Base-by-base conservation (phyloP, 2,329 filamentous ascomycete species). In the Colletotrichum orchidophilum region DNA sequence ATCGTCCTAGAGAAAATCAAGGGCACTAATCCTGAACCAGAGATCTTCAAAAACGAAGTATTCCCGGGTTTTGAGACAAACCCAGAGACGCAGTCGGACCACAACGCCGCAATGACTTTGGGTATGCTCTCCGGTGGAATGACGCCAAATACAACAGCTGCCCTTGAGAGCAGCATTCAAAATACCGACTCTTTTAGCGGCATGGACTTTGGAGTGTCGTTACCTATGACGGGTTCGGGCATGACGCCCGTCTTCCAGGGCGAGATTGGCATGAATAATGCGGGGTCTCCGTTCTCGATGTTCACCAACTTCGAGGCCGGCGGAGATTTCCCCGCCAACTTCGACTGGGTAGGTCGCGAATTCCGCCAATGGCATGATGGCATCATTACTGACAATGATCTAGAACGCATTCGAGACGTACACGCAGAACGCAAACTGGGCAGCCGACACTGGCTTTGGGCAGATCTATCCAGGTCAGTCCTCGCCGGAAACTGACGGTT, bases 1-100 rank as follows among this genome's bases (percentile, higher is more conserved):
- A 91, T 98, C 62, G 95, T 98, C 89, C 83, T 98, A 54, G 87
- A 91, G 35, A 96, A 96, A 80, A 86, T 98, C 64, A 91, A 88
- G 76, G 83, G 82, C 66, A 84, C 87, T 11, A 80, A 79, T 26
- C 50, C 46, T 62, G 57, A 52, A 21, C 54, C 71, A 75, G n/a
- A 35, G 29, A 6, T 68, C 66, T 31, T 54, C 18, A 70, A 72
- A 35, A 75, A 77, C 26, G 77, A 74, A 35, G 57, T 78, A 13
- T 82, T 80, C 59, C 61, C 74, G 1, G 75, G 73, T 39, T 77
- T 77, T n/a, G 74, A 73, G 33, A 61, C 31, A 49, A 46, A 55
- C 24, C 54, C 70, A n/a, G 60, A 65, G 9, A 73, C 73, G 75
- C 79, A 81, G 60, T 80, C 81, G 24, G 82, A 83, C 72, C 82